Evolutionary conservation across 495 filamentous ascomycete species (phyloP).

Genomic region (Xylaria bambusicola): DNA sequence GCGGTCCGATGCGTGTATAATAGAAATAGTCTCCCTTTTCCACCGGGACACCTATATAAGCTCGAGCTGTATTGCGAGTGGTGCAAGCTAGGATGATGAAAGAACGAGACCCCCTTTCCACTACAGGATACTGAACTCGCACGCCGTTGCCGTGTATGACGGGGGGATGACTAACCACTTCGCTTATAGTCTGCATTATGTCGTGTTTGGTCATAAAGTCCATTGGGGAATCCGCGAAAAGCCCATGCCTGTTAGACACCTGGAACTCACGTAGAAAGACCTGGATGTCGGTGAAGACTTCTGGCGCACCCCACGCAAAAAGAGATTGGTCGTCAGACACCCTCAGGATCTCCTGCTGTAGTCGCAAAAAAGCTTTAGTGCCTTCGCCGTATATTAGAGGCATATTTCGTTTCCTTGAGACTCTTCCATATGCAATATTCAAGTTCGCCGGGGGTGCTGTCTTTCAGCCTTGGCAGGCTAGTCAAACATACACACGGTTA

Average conservation of each 20-base stretch:
- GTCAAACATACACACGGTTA: too few relatives aligned
- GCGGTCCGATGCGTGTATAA: conserved; percentile 6
- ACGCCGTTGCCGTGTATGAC: conserved; percentile 9
- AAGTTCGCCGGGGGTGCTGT: too few relatives aligned
- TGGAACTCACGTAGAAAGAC: not conserved
- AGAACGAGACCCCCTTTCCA: not conserved
- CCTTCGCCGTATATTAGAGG: conserved; percentile 25
- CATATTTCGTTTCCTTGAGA: conserved; percentile 23
- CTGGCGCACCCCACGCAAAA: conserved; percentile 21
- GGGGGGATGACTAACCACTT: not conserved
- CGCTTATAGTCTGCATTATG: not conserved
- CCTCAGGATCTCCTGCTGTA: conserved; percentile 28
- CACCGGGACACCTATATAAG: conserved; percentile 3
- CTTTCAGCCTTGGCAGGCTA: too few relatives aligned
- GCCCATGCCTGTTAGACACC: not conserved
- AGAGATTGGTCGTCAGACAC: conserved; percentile 26
- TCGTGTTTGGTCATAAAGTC: conserved; percentile 2
- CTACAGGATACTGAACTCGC: conserved; percentile 7
- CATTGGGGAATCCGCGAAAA: conserved; percentile 8
- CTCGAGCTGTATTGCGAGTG: not conserved
- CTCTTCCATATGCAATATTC: conserved; percentile 22
- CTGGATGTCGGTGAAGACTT: conserved; percentile 5
- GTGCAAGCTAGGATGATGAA: conserved; percentile 16
- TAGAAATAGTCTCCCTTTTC: not conserved
- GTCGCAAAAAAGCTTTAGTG: conserved; percentile 10